A percentile compares a stretch with the other conserved stretches of the same genome.
These are phyloP conservation scores for Pyricularia grisea DNA, from an alignment of 2,329 filamentous ascomycete genomes.

Conservation along the genomic window DNA sequence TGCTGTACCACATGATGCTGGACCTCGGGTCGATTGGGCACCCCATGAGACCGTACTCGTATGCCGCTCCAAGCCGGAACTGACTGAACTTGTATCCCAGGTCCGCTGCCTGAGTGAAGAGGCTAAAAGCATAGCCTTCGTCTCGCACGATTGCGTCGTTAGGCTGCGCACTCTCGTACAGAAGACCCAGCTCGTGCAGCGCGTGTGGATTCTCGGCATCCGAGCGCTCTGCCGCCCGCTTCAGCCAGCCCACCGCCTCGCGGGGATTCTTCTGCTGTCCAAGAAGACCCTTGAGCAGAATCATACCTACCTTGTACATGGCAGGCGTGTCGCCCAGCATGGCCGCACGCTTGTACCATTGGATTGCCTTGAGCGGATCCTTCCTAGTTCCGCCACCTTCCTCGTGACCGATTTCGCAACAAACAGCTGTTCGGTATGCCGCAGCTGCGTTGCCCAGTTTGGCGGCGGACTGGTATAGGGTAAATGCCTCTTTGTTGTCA, in stretches of 20 bases:
- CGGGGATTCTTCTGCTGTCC: constrained; percentile 74
- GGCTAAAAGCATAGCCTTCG: constrained; percentile 66
- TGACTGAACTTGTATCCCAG: constrained; percentile 94
- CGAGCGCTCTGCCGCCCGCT: constrained; percentile 80
- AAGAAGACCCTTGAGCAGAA: constrained; percentile 85
- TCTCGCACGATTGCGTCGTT: constrained; percentile 73
- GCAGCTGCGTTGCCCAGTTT: constrained; percentile 80
- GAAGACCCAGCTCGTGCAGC: constrained; percentile 72
- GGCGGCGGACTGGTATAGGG: constrained; percentile 85
- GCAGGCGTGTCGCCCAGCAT: constrained; percentile 83
- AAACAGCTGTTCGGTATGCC: constrained; percentile 91
- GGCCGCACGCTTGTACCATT: constrained; percentile 95
- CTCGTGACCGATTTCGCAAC: constrained; percentile 91
- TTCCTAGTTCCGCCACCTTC: constrained; percentile 87
- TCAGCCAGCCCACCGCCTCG: constrained; percentile 87
- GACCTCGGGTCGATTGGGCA: constrained; percentile 73
- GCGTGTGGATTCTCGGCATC: constrained; percentile 90
- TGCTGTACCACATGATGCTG: constrained; percentile 90
- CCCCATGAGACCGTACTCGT: constrained; percentile 80
- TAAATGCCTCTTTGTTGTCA: constrained; percentile 88
- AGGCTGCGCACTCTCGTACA: constrained; percentile 53
- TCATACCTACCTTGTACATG: constrained; percentile 99
- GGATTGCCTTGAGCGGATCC: constrained; percentile 87
- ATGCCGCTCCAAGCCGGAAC: constrained; percentile 78
- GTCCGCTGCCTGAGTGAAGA: constrained; percentile 79